Conservation (phyloP, 805 yeast genomes). For the Starmerella geochares region DNA sequence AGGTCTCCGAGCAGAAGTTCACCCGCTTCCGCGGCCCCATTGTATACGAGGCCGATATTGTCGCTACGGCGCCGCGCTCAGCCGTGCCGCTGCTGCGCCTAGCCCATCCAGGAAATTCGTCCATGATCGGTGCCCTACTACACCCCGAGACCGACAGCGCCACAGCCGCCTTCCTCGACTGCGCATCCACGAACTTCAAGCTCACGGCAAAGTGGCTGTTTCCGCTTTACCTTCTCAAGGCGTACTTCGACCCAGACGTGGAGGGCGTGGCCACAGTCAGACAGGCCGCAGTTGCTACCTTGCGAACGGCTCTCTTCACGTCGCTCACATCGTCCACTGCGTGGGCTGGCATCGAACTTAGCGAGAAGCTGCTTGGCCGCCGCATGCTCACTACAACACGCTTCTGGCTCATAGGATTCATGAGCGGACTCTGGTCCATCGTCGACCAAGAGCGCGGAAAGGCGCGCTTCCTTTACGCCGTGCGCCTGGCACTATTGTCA, state of each 20-base stretch:
- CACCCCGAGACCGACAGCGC: constrained; percentile 29
- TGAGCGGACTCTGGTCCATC: constrained; percentile 37
- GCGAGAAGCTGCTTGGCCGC: constrained; percentile 30
- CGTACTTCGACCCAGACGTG: constrained; percentile 7
- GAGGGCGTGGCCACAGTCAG: not conserved
- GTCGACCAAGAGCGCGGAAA: constrained; percentile 31
- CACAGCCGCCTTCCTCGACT: constrained; percentile 24
- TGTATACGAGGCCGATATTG: constrained; percentile 23
- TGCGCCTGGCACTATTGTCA: constrained; percentile 33
- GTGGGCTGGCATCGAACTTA: constrained; percentile 34
- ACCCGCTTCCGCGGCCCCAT: constrained; percentile 31
- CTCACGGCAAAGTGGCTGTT: constrained; percentile 28
- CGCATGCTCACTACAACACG: constrained; percentile 30
- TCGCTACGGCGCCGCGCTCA: constrained; percentile 20
- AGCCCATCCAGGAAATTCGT: constrained; percentile 31
- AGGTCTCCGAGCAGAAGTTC: constrained; percentile 28
- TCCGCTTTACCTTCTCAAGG: constrained; percentile 26
- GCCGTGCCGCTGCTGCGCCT: constrained; percentile 23
- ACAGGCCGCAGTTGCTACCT: constrained; percentile 22
- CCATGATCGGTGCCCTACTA: constrained; percentile 30
- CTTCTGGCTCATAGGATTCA: constrained; percentile 34
- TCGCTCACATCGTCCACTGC: constrained; percentile 31
- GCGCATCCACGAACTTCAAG: constrained; percentile 25
- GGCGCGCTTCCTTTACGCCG: constrained; percentile 31
- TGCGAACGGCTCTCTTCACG: constrained; percentile 25